Evolutionary conservation across 192 early-diverging fungal species (phyloP).

Genomic region (Diversispora eburnea): DNA sequence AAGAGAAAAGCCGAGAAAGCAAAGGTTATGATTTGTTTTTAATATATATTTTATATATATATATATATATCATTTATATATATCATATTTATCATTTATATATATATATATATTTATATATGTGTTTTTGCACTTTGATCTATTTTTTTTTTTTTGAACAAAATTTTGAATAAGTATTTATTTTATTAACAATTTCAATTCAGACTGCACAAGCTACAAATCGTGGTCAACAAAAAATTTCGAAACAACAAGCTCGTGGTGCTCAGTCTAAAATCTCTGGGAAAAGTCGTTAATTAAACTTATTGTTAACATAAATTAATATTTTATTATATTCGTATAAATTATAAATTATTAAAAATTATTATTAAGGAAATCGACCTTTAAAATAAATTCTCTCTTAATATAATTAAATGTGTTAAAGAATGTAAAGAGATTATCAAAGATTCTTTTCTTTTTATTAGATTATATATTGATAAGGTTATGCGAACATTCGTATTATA

Average conservation of each 20-base stretch:
- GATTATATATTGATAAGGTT: too few species aligned
- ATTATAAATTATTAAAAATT: too few species aligned
- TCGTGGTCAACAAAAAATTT: slow-evolving; percentile 62
- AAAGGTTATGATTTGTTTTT: slow-evolving; percentile 44
- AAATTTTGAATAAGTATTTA: not conserved
- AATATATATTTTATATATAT: not conserved
- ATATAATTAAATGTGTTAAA: too few species aligned
- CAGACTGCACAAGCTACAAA: slow-evolving; percentile 44
- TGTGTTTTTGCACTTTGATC: too few species aligned
- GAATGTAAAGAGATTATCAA: too few species aligned
- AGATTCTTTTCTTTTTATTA: too few species aligned
- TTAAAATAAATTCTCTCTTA: too few species aligned
- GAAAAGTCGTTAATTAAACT: slow-evolving; percentile 70
- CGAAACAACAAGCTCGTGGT: slow-evolving; percentile 81
- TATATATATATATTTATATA: too few species aligned
- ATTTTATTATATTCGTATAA: too few species aligned
- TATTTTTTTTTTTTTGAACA: slow-evolving; percentile 2
- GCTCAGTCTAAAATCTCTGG: slow-evolving; percentile 72
- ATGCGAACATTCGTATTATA: too few species aligned
- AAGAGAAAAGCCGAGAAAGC: slow-evolving; percentile 88
- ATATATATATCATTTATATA: not conserved
- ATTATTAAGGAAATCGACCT: too few species aligned
- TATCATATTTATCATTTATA: not conserved
- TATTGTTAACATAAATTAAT: too few species aligned
- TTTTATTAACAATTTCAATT: not conserved